These are phyloP conservation scores for Ramularia endophylla DNA, from an alignment of 2,329 filamentous ascomycete genomes.

Conservation along the genomic window DNA sequence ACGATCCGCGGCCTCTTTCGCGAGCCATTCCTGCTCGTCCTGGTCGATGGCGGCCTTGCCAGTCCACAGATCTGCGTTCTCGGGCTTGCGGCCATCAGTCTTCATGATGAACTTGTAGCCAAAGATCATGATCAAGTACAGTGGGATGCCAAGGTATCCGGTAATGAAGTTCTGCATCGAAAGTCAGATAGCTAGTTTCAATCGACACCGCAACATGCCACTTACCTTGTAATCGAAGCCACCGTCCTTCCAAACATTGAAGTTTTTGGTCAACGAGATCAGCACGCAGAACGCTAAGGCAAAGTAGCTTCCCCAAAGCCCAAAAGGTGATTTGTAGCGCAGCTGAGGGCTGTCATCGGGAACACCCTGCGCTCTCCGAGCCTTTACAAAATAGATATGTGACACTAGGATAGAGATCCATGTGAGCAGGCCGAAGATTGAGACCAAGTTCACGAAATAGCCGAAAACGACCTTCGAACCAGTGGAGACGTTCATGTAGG, in stretches of 20 bases:
- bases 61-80: conserved; percentile 53
- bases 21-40: conserved; percentile 42
- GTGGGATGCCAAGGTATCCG: conserved; percentile 64
- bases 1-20: conserved; percentile 24
- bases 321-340: conserved; percentile 61
- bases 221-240: conserved; percentile 60
- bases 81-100: conserved; percentile 49
- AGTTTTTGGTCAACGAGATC: conserved; percentile 79
- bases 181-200: conserved; percentile 2
- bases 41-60: conserved; percentile 56
- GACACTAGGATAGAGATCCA: conserved; percentile 47
- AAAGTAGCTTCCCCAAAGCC: conserved; percentile 61
- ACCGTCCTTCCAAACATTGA: conserved; percentile 56
- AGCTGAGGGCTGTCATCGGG: conserved; percentile 33
- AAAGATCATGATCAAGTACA: conserved; percentile 59
- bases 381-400: conserved; percentile 45
- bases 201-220: conserved; percentile 34
- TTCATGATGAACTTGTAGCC: conserved; percentile 60
- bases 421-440: conserved; percentile 37
- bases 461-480: conserved; percentile 39
- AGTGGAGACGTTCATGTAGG: conserved; percentile 40
- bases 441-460: conserved; percentile 44
- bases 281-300: conserved; percentile 66
- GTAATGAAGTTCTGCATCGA: conserved; percentile 32
- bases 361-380: conserved; percentile 41